These are phyloP conservation scores for Starmerella riodocensis DNA, from an alignment of 805 yeast genomes.

Conservation along the genomic window DNA sequence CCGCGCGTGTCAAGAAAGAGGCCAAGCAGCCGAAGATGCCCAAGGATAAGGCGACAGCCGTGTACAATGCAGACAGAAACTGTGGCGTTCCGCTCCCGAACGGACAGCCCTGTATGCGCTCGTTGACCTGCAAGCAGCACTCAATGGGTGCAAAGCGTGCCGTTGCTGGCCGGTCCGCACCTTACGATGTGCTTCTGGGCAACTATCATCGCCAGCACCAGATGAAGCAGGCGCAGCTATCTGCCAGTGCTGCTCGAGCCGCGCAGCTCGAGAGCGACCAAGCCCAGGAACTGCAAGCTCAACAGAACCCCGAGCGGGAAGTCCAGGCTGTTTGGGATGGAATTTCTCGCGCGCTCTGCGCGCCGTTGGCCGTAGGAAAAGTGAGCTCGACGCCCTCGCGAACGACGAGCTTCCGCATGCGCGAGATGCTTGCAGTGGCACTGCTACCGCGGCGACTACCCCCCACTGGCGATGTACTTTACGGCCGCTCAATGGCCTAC, in stretches of 20 bases:
- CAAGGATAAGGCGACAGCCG: slow-evolving; percentile 51
- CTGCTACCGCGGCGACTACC: slow-evolving; percentile 35
- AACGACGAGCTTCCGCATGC: slow-evolving; percentile 64
- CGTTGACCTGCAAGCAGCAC: slow-evolving; percentile 92
- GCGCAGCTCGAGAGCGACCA: slow-evolving; percentile 15
- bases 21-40: slow-evolving; percentile 22
- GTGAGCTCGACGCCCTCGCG: slow-evolving; percentile 58
- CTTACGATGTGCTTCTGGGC: slow-evolving; percentile 75
- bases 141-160: slow-evolving; percentile 98
- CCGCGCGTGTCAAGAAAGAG: slow-evolving; percentile 6
- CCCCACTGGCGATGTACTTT: slow-evolving; percentile 38
- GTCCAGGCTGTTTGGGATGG: slow-evolving; percentile 86
- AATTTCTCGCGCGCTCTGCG: slow-evolving; percentile 39
- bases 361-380: slow-evolving; percentile 65
- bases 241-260: slow-evolving; percentile 15
- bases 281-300: slow-evolving; percentile 18
- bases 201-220: slow-evolving; percentile 89
- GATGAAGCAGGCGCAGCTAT: slow-evolving; percentile 39
- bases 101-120: slow-evolving; percentile 93
- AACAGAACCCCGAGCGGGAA: slow-evolving; percentile 37
- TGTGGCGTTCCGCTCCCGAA: slow-evolving; percentile 91
- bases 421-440: slow-evolving; percentile 92
- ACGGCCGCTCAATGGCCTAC: slow-evolving; percentile 66
- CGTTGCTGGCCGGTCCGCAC: slow-evolving; percentile 83
- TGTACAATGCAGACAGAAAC: slow-evolving; percentile 36